Percentiles rank a stretch among this genome's conserved stretches.
Evolutionary conservation across 1,284 basidiomycete genomes (phyloP).

Genomic region (Jaminaea rosea): DNA sequence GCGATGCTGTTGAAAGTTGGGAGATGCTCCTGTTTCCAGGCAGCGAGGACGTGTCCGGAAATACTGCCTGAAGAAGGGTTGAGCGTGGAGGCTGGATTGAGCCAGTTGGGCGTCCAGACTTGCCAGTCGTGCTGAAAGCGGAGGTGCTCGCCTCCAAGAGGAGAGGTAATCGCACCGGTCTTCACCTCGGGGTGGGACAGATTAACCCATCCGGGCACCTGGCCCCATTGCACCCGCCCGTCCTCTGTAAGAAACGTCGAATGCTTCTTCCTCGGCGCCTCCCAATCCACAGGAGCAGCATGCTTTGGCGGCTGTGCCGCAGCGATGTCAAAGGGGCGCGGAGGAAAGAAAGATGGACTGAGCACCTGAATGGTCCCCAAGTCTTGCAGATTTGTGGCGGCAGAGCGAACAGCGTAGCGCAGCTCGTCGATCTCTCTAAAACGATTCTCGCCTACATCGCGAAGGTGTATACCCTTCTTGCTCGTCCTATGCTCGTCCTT

Average conservation of each 20-base stretch:
- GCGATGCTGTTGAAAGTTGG: slow-evolving; percentile 36
- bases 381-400: slow-evolving; percentile 11
- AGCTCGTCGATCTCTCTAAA: slow-evolving; percentile 32
- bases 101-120: slow-evolving; percentile 17
- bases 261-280: neutral
- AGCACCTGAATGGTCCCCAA: slow-evolving; percentile 23
- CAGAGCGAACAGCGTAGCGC: slow-evolving; percentile 18
- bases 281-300: neutral
- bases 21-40: slow-evolving; percentile 17
- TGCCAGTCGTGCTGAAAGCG: slow-evolving; percentile 34
- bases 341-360: slow-evolving; percentile 24
- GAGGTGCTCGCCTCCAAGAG: too few species aligned
- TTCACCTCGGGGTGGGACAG: slow-evolving; percentile 2
- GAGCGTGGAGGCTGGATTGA: neutral
- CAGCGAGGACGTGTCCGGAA: neutral
- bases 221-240: slow-evolving; percentile 21
- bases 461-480: neutral
- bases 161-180: slow-evolving; percentile 7
- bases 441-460: slow-evolving; percentile 10
- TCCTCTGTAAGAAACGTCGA: slow-evolving; percentile 14
- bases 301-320: neutral
- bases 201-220: slow-evolving; percentile 24
- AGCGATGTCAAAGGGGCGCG: slow-evolving; percentile 11
- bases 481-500: neutral
- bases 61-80: neutral